Base-by-base conservation (phyloP, 1,284 basidiomycete genomes). In the Cryptococcus hybrid region DNA sequence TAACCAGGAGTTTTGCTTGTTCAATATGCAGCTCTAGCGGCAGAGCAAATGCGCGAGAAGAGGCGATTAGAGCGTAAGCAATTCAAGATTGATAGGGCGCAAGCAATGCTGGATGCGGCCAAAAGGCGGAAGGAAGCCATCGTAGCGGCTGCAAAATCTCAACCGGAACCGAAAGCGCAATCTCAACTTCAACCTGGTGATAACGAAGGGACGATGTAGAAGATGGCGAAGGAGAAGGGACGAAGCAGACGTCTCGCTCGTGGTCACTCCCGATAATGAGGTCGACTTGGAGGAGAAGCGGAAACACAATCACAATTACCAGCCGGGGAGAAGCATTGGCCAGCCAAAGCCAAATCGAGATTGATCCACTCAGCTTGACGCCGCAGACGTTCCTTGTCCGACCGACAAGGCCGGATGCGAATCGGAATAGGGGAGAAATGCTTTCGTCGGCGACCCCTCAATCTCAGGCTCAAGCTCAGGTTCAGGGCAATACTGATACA, bases 31-130 rank as follows among this genome's bases (percentile, higher is more conserved):
- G 71, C 69, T 9, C 56, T 72, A 5, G 70, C 70, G 1, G 74
- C 77, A 0, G 94, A 97, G 71, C 89, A 96, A 77, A 79, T 95
- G 53, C 88, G 91, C 13, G 90, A 89, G 49, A 86, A 86, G 70
- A 85, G 94, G 35, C 81, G 93, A 49, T 83, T 85, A 42, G 91
- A 93, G 67, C 85, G 94, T 47, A 88, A 87, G 67, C 88, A 91
- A 67, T 93, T 94, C 81, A 97, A 97, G 77, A 81, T 88, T 43
- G 92, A 95, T 71, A 85, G 93, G 67, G 78, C 78, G 38, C 64
- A 70, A 48, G 76, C 77, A 1, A 76, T 78, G 67, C 66, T 78
- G 42, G 69, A 74, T 13, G 77, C 77, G 9, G 76, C 76, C 12
- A 73, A 73, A 69, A 73, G n/a, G 76, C 77, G 6, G 78, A 79